Conservation (phyloP, 805 yeast genomes). For the Starmerella asiatica region DNA sequence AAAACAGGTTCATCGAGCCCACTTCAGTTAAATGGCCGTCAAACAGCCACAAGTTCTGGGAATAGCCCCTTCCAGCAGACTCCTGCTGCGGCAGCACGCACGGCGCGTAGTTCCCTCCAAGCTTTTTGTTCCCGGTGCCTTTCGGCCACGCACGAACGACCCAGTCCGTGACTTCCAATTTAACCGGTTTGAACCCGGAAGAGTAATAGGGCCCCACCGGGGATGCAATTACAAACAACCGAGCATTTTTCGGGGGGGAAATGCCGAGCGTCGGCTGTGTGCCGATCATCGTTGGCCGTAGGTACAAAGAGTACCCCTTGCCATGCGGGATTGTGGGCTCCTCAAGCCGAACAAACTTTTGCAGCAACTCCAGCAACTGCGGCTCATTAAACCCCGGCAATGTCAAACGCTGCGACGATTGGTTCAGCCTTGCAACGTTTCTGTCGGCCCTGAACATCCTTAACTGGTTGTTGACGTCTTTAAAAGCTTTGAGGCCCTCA, state of each 20-base stretch:
- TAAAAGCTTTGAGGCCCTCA: conserved; percentile 92
- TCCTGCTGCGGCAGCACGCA: conserved; percentile 79
- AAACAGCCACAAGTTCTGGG: conserved; percentile 92
- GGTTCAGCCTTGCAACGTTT: conserved; percentile 85
- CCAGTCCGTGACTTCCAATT: conserved; percentile 85
- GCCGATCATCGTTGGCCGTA: conserved; percentile 93
- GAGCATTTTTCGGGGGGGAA: conserved; percentile 64
- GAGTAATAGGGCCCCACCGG: conserved; percentile 96
- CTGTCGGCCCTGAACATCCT: conserved; percentile 82
- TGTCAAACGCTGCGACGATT: conserved; percentile 76
- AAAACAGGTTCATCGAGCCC: conserved; percentile 94
- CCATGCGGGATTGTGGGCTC: conserved; percentile 68
- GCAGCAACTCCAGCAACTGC: conserved; percentile 61
- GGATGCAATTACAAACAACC: conserved; percentile 74
- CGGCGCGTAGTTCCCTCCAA: conserved; percentile 97
- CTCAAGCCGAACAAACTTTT: conserved; percentile 63
- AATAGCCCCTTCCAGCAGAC: conserved; percentile 85
- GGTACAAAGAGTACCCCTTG: conserved; percentile 78
- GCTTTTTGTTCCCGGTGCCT: conserved; percentile 90
- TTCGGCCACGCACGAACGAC: conserved; percentile 99
- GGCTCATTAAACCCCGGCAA: conserved; percentile 75
- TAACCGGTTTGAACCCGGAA: conserved; percentile 92
- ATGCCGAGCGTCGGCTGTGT: conserved; percentile 85
- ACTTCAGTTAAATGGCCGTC: conserved; percentile 84
- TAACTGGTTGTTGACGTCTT: conserved; percentile 41